Evolutionary conservation across 176 grass and related monocot species (phyloP).

Genomic region (Themeda triandra): DNA sequence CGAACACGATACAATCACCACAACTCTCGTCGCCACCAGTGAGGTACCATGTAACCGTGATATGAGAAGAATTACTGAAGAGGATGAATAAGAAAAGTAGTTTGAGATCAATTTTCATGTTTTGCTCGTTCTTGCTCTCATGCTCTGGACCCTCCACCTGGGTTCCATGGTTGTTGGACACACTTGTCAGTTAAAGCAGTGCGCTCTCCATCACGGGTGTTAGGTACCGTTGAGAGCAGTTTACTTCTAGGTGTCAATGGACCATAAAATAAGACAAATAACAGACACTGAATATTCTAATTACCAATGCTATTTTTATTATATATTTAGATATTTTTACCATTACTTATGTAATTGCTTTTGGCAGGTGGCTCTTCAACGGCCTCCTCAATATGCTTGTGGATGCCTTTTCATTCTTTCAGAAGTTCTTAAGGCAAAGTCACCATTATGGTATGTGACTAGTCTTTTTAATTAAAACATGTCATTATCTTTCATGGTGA

Average conservation of each 20-base stretch:
- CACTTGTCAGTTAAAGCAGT: neutral
- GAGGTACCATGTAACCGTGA: neutral
- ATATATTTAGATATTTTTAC: neutral
- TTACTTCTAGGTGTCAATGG: neutral
- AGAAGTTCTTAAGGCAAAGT: slow-evolving; percentile 82
- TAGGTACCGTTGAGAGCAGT: neutral
- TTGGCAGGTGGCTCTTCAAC: slow-evolving; percentile 83
- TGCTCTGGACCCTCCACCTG: neutral
- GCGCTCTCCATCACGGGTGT: neutral
- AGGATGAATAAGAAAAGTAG: neutral
- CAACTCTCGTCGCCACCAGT: neutral
- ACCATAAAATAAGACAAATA: slow-evolving; percentile 1
- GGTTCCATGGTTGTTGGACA: neutral
- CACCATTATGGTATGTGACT: slow-evolving; percentile 71
- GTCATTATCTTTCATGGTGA: neutral
- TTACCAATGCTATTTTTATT: neutral
- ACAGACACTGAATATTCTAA: neutral
- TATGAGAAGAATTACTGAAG: neutral
- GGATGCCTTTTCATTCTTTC: slow-evolving; percentile 94
- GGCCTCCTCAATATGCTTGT: slow-evolving; percentile 88
- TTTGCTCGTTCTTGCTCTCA: neutral
- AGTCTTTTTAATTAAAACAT: neutral
- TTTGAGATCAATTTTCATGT: neutral
- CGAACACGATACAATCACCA: neutral
- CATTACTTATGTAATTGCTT: slow-evolving; percentile 1